Percentiles rank a stretch among this genome's conserved stretches.
Evolutionary conservation across 2,329 filamentous ascomycete species (phyloP).

Genomic region (Alternaria postmessia): DNA sequence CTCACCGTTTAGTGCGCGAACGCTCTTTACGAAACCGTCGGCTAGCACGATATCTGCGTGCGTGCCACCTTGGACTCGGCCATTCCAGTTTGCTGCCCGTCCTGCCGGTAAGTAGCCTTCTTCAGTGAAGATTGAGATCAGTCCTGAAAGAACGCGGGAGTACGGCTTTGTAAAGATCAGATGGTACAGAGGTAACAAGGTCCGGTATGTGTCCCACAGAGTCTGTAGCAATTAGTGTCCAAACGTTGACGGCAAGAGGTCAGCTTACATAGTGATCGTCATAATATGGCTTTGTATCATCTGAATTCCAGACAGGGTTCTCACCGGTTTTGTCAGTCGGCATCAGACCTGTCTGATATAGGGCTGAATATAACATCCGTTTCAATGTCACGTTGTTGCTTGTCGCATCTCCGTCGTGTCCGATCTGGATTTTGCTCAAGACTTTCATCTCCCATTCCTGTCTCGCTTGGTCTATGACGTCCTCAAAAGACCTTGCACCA

Average conservation of each 20-base stretch:
- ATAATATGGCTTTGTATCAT: slow-evolving; percentile 44
- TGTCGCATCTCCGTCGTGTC: slow-evolving; percentile 8
- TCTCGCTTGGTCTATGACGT: slow-evolving; percentile 46
- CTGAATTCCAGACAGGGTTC: slow-evolving; percentile 34
- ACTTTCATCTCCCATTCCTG: slow-evolving; percentile 56
- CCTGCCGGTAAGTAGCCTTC: slow-evolving; percentile 50
- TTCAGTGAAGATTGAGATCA: slow-evolving; percentile 29
- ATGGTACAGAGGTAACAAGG: slow-evolving; percentile 20
- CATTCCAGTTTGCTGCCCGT: slow-evolving; percentile 46
- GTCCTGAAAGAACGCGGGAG: slow-evolving; percentile 10
- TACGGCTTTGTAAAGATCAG: slow-evolving; percentile 25
- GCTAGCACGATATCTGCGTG: slow-evolving; percentile 44
- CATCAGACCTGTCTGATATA: slow-evolving; percentile 51
- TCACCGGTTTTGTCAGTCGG: slow-evolving; percentile 41
- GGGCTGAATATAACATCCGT: slow-evolving; percentile 46
- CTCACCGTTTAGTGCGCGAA: slow-evolving; percentile 19
- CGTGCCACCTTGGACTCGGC: slow-evolving; percentile 44
- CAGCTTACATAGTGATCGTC: slow-evolving; percentile 40
- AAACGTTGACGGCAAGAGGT: neutral
- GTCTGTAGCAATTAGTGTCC: slow-evolving; percentile 18
- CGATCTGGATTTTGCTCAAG: slow-evolving; percentile 59
- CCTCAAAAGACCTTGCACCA: slow-evolving; percentile 43
- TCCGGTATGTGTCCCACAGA: slow-evolving; percentile 21
- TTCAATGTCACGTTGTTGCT: slow-evolving; percentile 12
- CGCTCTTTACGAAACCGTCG: slow-evolving; percentile 46